These are phyloP conservation scores for Solanum bulbocastanum DNA, from an alignment of 257 asterid genomes.

Conservation along the genomic window DNA sequence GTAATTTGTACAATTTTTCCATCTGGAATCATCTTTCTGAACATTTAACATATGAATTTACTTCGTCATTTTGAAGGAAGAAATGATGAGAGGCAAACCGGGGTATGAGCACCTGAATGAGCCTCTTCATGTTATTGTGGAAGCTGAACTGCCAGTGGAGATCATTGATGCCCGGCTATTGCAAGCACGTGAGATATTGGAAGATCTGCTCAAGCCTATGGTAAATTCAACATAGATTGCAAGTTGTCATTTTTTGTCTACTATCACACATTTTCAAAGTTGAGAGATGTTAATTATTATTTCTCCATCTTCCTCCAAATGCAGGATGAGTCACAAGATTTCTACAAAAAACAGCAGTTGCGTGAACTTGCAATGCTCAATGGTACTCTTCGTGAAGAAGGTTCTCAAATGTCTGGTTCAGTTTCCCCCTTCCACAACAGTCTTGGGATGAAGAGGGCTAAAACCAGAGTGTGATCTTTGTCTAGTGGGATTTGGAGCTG, in stretches of 20 bases:
- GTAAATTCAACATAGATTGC: constrained; percentile 24
- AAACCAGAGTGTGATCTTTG: constrained; percentile 64
- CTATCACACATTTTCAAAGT: background rate
- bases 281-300: background rate
- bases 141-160: constrained; percentile 93
- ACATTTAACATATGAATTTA: background rate
- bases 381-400: constrained; percentile 92
- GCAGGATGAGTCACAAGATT: constrained; percentile 93
- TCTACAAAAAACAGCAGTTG: constrained; percentile 82
- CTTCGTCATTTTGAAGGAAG: constrained; percentile 62
- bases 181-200: constrained; percentile 91
- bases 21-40: background rate
- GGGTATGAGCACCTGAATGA: constrained; percentile 96
- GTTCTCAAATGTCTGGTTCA: constrained; percentile 85
- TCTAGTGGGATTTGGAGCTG: constrained; percentile 9
- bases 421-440: constrained; percentile 86
- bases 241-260: background rate
- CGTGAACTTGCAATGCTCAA: constrained; percentile 89
- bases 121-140: constrained; percentile 90
- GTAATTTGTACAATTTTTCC: background rate
- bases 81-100: constrained; percentile 97
- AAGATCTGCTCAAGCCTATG: constrained; percentile 93
- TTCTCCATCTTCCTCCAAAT: background rate
- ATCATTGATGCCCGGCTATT: constrained; percentile 79
- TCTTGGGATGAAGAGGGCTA: constrained; percentile 98